Conservation (phyloP, 768 basidiomycete genomes). For the Gyrodon lividus region DNA sequence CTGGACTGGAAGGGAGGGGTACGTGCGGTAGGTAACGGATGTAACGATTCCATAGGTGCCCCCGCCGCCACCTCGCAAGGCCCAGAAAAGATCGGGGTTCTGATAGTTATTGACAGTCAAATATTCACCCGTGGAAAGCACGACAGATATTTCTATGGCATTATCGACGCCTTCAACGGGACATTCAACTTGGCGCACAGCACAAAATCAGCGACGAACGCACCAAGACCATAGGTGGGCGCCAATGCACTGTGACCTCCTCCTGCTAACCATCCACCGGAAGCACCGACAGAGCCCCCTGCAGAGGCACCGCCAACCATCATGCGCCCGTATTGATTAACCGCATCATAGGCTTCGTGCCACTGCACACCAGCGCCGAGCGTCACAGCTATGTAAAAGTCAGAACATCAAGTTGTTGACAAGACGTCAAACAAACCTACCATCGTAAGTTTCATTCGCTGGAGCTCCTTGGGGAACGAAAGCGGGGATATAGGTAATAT, state of each 20-base stretch:
- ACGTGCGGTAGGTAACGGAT: slow-evolving; percentile 45
- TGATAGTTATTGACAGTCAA: slow-evolving; percentile 40
- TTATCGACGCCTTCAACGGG: slow-evolving; percentile 43
- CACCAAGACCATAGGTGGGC: slow-evolving; percentile 44
- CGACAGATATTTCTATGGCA: slow-evolving; percentile 42
- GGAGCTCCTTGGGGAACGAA: slow-evolving; percentile 35
- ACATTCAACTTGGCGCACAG: background rate
- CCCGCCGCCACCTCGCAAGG: slow-evolving; percentile 50
- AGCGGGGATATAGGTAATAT: slow-evolving; percentile 31
- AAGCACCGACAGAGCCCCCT: slow-evolving; percentile 44
- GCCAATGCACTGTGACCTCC: slow-evolving; percentile 45
- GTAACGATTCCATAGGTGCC: slow-evolving; percentile 47
- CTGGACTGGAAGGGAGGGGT: slow-evolving; percentile 36
- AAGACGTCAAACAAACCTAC: slow-evolving; percentile 5
- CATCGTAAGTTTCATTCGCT: slow-evolving; percentile 12
- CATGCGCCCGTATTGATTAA: slow-evolving; percentile 33
- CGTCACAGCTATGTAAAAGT: slow-evolving; percentile 22
- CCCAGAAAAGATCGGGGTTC: slow-evolving; percentile 51
- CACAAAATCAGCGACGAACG: background rate
- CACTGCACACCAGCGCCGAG: slow-evolving; percentile 47
- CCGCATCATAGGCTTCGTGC: slow-evolving; percentile 41
- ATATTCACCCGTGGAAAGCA: slow-evolving; percentile 41
- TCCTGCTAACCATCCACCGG: slow-evolving; percentile 49
- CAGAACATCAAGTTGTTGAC: background rate
- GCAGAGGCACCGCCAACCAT: slow-evolving; percentile 42